A percentile compares a stretch with the other conserved stretches of the same genome.
Conservation (phyloP, 768 basidiomycete genomes). For the Cystofilobasidium capitatum region DNA sequence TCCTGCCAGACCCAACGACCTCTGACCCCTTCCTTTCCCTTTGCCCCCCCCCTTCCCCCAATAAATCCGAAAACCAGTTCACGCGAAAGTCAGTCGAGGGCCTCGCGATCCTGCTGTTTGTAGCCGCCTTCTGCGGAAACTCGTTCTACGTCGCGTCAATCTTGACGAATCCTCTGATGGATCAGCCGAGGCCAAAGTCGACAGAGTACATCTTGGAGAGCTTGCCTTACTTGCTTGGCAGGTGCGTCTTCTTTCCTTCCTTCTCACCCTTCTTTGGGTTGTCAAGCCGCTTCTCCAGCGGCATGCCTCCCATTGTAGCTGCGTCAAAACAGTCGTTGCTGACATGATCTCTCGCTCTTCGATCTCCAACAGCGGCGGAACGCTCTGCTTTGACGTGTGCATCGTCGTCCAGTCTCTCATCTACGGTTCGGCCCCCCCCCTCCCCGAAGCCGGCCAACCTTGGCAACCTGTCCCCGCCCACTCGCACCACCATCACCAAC, state of each 20-base stretch:
- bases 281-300: too few species aligned
- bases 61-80: slow-evolving; percentile 46
- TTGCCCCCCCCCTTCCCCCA: not conserved
- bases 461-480: not conserved
- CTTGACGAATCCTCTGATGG: slow-evolving; percentile 59
- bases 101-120: slow-evolving; percentile 82
- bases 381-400: slow-evolving; percentile 81
- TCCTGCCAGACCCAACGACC: not conserved
- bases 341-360: not conserved
- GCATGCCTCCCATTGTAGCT: not conserved
- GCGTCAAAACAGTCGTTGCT: not conserved
- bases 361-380: slow-evolving; percentile 50
- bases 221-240: slow-evolving; percentile 25
- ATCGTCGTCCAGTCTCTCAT: slow-evolving; percentile 78
- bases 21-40: slow-evolving; percentile 13
- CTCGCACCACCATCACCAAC: not conserved
- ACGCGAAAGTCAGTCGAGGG: slow-evolving; percentile 89
- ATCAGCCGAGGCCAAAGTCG: slow-evolving; percentile 49
- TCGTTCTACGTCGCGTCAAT: slow-evolving; percentile 50
- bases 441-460: slow-evolving; percentile 1
- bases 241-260: slow-evolving; percentile 5
- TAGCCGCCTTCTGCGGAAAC: slow-evolving; percentile 91
- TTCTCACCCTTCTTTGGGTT: too few species aligned
- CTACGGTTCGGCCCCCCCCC: slow-evolving; percentile 43
- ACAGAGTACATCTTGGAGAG: slow-evolving; percentile 62